Conservation (phyloP, 352 stramenopile species). For the Phytopythium montanum region DNA sequence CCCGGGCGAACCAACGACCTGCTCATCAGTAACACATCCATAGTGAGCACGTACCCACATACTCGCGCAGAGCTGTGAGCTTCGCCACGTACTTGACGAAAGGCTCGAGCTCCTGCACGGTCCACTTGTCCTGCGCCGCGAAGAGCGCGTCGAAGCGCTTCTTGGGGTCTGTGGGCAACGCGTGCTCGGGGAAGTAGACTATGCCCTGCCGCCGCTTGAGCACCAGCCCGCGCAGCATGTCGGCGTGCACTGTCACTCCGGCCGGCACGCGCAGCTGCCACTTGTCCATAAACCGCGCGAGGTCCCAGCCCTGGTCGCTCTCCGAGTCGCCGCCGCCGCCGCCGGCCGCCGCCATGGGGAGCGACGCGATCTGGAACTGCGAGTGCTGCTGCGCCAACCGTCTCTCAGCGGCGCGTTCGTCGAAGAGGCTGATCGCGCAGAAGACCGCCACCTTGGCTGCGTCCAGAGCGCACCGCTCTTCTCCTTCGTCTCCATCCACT, state of each 20-base stretch:
- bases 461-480: conserved; percentile 48
- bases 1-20: conserved; percentile 61
- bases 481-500: conserved; percentile 10
- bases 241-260: conserved; percentile 46
- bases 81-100: conserved; percentile 64
- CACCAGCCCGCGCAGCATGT: conserved; percentile 65
- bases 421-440: conserved; percentile 65
- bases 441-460: conserved; percentile 66
- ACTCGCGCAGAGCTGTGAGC: background rate
- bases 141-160: conserved; percentile 79
- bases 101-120: conserved; percentile 67
- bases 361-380: conserved; percentile 20
- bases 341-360: conserved; percentile 13
- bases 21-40: background rate
- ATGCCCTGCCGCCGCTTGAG: conserved; percentile 29
- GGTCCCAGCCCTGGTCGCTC: conserved; percentile 34
- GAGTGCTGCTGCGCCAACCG: conserved; percentile 23
- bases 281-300: conserved; percentile 78
- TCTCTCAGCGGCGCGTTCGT: conserved; percentile 42
- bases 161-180: conserved; percentile 68
- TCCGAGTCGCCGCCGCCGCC: background rate
- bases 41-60: background rate
- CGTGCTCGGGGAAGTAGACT: conserved; percentile 63
- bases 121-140: conserved; percentile 81
- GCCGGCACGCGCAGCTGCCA: conserved; percentile 77